Evolutionary conservation across 1,284 basidiomycete genomes (phyloP), one percentile per base, ranked within the genome.

Genomic region (Heliocybe sulcata): DNA sequence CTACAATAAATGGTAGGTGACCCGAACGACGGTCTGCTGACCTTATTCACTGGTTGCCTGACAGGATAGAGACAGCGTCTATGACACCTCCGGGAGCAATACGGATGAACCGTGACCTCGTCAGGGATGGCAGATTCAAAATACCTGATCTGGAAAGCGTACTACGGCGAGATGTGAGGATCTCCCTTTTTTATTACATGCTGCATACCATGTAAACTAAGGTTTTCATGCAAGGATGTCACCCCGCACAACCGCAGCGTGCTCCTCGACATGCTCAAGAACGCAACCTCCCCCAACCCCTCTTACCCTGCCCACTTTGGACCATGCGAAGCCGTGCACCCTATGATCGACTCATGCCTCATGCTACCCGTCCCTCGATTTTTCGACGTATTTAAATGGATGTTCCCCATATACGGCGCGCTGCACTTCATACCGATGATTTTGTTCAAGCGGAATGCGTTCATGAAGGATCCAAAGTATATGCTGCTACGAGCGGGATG

Each of bases 381-480:
- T 73, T 77, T 89, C 61, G 74, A 81, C 20, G 93, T 97, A 1
- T 91, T 90, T 65, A 80, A 81, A 63, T 95, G 88, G 88, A 94
- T 94, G 76, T 66, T 90, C 31, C 87, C 87, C 2, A 81, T 88
- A 45, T 99, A 98, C 63, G 85, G 91, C 20, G 94, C 93, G 0
- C 73, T 99, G 45, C 94, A 98, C 69, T 81, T 98, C 58, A 85
- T 98, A 31, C 96, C 96, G 0, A 77, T 85, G 57, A 70, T 94
- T 11, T 72, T 94, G 16, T 91, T 95, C 69, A 90, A 90, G 65
- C 71, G 83, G 48, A 71, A 74, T 22, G 68, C 71, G 0, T 87
- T 92, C 65, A 63, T 76, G 55, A 74, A 79, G 53, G 77, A 85
- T 59, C 92, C 89, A 0, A 65, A 76, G 14, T 74, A 71, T 33